phyloP scores from a whole-genome alignment of 257 asterid species.

The Agastache rugosa region DNA sequence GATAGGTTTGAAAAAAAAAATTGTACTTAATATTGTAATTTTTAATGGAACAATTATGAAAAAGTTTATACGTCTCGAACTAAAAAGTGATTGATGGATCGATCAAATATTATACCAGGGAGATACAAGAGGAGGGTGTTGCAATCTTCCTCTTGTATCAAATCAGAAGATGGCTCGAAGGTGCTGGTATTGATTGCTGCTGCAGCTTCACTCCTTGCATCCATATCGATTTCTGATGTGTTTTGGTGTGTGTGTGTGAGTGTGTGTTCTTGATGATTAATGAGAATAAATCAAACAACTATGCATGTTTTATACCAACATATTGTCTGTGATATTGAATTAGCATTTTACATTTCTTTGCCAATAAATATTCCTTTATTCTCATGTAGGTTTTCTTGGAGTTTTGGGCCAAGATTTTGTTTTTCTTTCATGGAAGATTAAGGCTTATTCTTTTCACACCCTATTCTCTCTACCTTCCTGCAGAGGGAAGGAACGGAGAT shows the following conservation, averaged over 20 bases:
- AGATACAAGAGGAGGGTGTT: slow-evolving; percentile 62
- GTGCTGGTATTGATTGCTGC: slow-evolving; percentile 34
- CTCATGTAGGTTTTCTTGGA: slow-evolving; percentile 2
- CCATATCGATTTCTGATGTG: slow-evolving; percentile 35
- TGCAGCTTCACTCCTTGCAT: slow-evolving; percentile 32
- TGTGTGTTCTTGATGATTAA: not conserved
- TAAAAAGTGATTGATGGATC: not conserved
- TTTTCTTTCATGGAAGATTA: slow-evolving; percentile 15
- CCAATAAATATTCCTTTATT: slow-evolving; percentile 36
- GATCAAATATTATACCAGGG: slow-evolving; percentile 44
- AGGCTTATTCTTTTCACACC: slow-evolving; percentile 36
- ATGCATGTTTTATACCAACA: slow-evolving; percentile 19
- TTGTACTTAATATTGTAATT: too few relatives aligned
- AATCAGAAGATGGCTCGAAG: slow-evolving; percentile 59
- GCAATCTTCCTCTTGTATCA: slow-evolving; percentile 56
- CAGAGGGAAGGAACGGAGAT: slow-evolving; percentile 30
- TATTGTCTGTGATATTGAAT: not conserved
- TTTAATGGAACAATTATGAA: too few relatives aligned
- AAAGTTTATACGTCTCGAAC: too few relatives aligned
- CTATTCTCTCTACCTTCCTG: slow-evolving; percentile 23
- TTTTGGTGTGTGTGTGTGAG: not conserved
- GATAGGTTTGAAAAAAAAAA: too few relatives aligned
- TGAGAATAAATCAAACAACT: not conserved
- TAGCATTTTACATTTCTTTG: slow-evolving; percentile 37
- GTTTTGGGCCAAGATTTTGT: not conserved